Conservation (phyloP, 1,284 basidiomycete genomes). For the Sporisorium graminicola region DNA sequence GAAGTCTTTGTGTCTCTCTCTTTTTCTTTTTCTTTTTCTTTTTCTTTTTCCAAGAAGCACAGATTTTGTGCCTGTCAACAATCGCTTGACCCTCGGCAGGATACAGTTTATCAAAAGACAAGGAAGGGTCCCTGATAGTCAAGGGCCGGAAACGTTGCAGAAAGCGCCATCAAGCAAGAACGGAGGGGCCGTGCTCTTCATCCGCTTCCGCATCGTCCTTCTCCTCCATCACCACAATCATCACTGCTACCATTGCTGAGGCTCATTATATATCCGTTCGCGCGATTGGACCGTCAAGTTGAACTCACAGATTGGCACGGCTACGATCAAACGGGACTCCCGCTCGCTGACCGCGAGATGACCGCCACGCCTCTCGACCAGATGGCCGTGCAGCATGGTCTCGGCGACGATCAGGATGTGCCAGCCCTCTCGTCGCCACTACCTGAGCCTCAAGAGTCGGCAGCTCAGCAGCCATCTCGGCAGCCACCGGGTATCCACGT, state of each 20-base stretch:
- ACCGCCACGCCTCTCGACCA: slow-evolving; percentile 16
- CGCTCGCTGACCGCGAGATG: slow-evolving; percentile 11
- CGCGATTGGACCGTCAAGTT: not conserved
- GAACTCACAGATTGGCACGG: not conserved
- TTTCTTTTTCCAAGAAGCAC: not conserved
- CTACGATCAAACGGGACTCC: not conserved
- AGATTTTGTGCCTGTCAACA: slow-evolving; percentile 2
- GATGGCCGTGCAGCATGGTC: not conserved
- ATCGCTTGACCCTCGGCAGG: not conserved
- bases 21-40: not conserved
- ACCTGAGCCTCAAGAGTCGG: slow-evolving; percentile 27
- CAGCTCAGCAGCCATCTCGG: slow-evolving; percentile 2
- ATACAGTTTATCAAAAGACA: not conserved
- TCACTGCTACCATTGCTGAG: not conserved
- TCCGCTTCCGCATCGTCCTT: not conserved
- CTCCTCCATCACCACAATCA: not conserved
- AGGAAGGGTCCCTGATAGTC: not conserved
- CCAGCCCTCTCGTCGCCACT: slow-evolving; percentile 39
- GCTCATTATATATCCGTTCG: no score
- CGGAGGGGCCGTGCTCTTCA: not conserved
- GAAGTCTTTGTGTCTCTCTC: not conserved
- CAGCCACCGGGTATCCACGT: not conserved
- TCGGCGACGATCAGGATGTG: slow-evolving; percentile 26
- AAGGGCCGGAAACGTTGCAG: not conserved
- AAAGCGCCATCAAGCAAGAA: not conserved